These are phyloP conservation scores for Dendrocalamus sinicus DNA, from an alignment of 176 grass and related monocot genomes.

Conservation along the genomic window DNA sequence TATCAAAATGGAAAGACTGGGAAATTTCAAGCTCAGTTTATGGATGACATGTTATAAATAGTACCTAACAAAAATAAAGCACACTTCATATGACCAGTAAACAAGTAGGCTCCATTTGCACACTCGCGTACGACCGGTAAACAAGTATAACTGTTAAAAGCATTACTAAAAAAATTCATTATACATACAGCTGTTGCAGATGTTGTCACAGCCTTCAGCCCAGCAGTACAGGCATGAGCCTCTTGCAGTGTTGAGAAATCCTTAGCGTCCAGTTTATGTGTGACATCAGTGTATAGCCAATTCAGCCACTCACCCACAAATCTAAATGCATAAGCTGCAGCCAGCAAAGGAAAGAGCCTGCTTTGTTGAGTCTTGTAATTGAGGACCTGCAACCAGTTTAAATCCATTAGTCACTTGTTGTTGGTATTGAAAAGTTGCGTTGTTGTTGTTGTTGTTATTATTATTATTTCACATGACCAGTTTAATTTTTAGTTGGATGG, in stretches of 20 bases:
- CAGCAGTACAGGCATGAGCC: slow-evolving; percentile 95
- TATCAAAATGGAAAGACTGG: not conserved
- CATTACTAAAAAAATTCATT: not conserved
- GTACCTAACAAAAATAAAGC: not conserved
- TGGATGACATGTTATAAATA: not conserved
- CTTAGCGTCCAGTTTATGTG: slow-evolving; percentile 76
- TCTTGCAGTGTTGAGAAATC: slow-evolving; percentile 96
- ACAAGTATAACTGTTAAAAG: not conserved
- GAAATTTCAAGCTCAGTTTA: not conserved
- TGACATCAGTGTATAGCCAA: slow-evolving; percentile 92
- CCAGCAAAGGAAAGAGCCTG: slow-evolving; percentile 92
- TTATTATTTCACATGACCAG: not conserved
- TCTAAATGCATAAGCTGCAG: slow-evolving; percentile 95
- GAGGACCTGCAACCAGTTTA: slow-evolving; percentile 69
- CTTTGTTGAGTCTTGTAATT: slow-evolving; percentile 99
- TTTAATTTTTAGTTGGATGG: not conserved
- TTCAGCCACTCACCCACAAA: slow-evolving; percentile 98
- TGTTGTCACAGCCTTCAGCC: slow-evolving; percentile 92
- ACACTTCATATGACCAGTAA: not conserved
- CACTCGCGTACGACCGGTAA: not conserved
- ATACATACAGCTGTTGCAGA: slow-evolving; percentile 82
- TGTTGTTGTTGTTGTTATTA: too few species aligned
- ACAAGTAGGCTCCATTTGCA: not conserved
- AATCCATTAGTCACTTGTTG: slow-evolving; percentile 31
- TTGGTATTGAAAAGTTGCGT: not conserved